A percentile compares a stretch with the other conserved stretches of the same genome.
phyloP scores from a whole-genome alignment of 2,329 filamentous ascomycete genomes.

The Xylariaceae sp. region DNA sequence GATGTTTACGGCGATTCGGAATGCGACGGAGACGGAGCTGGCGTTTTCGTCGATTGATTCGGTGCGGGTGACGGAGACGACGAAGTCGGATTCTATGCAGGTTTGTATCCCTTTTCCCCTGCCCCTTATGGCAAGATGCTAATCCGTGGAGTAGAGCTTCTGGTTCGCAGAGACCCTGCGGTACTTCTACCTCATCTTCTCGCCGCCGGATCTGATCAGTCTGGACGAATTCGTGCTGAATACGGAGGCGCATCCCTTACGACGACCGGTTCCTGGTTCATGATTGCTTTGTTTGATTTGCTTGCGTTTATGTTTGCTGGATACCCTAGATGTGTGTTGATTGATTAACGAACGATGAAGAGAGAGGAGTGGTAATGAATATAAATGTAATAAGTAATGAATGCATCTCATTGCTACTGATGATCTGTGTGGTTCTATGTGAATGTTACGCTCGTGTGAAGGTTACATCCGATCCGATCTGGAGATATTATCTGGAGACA shows the following conservation, averaged over 20 bases:
- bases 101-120: constrained; percentile 10
- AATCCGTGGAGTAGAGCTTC: constrained; percentile 48
- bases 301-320: neutral
- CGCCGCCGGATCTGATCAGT: constrained; percentile 48
- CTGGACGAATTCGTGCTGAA: constrained; percentile 56
- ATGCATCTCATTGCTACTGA: neutral
- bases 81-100: constrained; percentile 30
- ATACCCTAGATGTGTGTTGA: neutral
- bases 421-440: no score
- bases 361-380: neutral
- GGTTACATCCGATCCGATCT: no score
- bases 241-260: constrained; percentile 37
- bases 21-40: constrained; percentile 41
- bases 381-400: neutral
- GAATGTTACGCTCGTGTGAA: no score
- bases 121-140: no score
- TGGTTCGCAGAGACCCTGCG: constrained; percentile 63
- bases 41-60: constrained; percentile 46
- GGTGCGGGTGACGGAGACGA: constrained; percentile 45
- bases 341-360: no score
- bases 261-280: constrained; percentile 10
- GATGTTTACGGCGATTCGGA: constrained; percentile 46
- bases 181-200: constrained; percentile 31
- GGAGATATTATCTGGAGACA: no score
- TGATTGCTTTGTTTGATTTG: neutral